phyloP scores from a whole-genome alignment of 768 basidiomycete species.

The Brasilioporus rufonigricans region DNA sequence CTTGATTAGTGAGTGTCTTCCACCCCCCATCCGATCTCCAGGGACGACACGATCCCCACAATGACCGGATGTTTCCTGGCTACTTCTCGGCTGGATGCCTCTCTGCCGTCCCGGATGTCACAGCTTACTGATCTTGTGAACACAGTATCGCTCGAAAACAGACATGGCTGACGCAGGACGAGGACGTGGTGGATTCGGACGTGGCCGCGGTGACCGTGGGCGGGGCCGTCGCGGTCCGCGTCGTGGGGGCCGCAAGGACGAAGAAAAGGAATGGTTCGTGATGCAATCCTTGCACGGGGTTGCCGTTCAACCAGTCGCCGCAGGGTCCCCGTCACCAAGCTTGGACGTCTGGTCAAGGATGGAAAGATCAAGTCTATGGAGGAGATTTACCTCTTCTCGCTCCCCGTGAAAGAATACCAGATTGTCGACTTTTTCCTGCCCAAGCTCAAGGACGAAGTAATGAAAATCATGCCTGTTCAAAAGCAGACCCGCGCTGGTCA shows the following conservation, averaged over 20 bases:
- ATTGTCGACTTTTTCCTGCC: constrained; percentile 99
- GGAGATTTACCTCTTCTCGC: constrained; percentile 99
- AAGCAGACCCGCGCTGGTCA: constrained; percentile 99
- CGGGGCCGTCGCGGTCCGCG: constrained; percentile 77
- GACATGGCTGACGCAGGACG: constrained; percentile 89
- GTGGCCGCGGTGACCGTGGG: constrained; percentile 72
- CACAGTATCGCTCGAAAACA: constrained; percentile 25
- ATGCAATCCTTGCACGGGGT: neutral
- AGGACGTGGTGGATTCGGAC: constrained; percentile 89
- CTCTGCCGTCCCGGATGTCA: constrained; percentile 41
- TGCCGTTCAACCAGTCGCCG: constrained; percentile 6
- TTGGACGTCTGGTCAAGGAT: constrained; percentile 98
- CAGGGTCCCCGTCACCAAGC: constrained; percentile 98
- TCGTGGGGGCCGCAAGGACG: constrained; percentile 97
- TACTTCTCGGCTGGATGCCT: constrained; percentile 47
- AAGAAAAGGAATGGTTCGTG: constrained; percentile 97
- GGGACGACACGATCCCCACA: neutral
- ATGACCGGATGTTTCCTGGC: neutral
- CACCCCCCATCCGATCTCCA: neutral
- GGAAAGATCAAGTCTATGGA: constrained; percentile 99
- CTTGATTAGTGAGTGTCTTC: constrained; percentile 38
- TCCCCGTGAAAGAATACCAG: constrained; percentile 99
- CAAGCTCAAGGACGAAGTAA: constrained; percentile 98
- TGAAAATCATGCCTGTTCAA: constrained; percentile 99
- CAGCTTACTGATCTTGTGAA: constrained; percentile 25